These are phyloP conservation scores for Inga oerstediana DNA, from an alignment of 306 rosid species.

Conservation along the genomic window DNA sequence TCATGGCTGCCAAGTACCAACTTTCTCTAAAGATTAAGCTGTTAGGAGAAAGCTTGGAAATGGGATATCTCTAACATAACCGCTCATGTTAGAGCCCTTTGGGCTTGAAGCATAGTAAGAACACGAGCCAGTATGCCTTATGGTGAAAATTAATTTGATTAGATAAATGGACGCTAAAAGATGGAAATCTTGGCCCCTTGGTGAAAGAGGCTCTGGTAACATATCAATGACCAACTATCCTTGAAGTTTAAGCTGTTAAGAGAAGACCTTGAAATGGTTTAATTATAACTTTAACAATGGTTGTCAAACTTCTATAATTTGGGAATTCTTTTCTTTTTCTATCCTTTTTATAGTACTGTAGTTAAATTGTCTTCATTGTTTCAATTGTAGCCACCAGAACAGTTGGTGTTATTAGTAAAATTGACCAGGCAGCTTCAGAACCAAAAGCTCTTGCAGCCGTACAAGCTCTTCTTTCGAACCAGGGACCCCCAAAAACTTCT, in stretches of 20 bases:
- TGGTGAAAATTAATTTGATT: background rate
- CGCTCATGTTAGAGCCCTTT: background rate
- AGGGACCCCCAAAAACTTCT: constrained; percentile 92
- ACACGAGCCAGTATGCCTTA: background rate
- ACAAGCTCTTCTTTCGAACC: constrained; percentile 86
- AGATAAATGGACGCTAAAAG: background rate
- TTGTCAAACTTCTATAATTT: background rate
- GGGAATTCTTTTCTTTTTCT: constrained; percentile 23
- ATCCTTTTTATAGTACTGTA: background rate
- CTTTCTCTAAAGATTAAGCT: background rate
- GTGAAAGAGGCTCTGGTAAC: background rate
- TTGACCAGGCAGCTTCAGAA: constrained; percentile 92
- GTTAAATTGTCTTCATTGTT: constrained; percentile 14
- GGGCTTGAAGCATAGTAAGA: background rate
- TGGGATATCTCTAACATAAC: background rate
- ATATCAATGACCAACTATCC: background rate
- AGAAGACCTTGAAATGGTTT: background rate
- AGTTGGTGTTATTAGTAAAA: constrained; percentile 92
- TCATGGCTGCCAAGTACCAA: background rate
- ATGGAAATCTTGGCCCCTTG: background rate
- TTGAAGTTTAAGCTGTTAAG: background rate
- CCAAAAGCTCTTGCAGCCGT: constrained; percentile 95
- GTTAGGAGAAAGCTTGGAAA: background rate
- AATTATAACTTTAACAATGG: background rate
- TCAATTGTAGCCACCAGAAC: constrained; percentile 82